Evolutionary conservation across 1,284 basidiomycete genomes (phyloP), one percentile per base, ranked within the genome.

Genomic region (Rhodotorula sp.): DNA sequence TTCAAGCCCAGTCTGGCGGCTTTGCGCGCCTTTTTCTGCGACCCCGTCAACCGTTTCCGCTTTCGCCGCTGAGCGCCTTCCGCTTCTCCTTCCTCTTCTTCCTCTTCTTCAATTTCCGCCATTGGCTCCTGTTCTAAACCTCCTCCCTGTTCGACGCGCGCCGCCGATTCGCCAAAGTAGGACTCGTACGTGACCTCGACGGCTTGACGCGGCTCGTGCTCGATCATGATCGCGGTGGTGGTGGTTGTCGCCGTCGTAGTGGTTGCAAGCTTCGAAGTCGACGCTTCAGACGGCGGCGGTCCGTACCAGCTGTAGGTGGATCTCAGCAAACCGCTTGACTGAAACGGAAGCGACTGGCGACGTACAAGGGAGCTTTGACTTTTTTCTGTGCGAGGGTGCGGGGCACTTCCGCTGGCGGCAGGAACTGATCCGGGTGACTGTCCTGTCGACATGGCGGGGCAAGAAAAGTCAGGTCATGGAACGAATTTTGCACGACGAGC

Each of bases 241-340:
- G 29, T 3, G 15, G 53, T n/a, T 6, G 29, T 7, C 5, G 44
- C 1, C 29, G 42, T 1, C 8, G 51, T 44, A 10, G 48, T n/a
- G 22, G 57, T 22, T n/a, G 54, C 54, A 5, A 61, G 33, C 18
- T 55, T 62, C 3, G 71, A 72, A 1, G 66, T 70, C 29, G 68
- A 68, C 4, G 69, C 69, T 26, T 55, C 61, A 1, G 57, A 46
- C 10, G 57, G 44, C 10, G 66, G 60, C 30, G 66, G 69, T 7
- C 73, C 73, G 57, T 73, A 70, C 73, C 73, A 75, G 33, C 73
- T 75, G 55, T 1, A n/a, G 48, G 45, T 20, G 53, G 8, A 33
- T 7, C 20, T 14, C 2, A 24, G 22, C 48, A 5, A 3, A 8
- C 26, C 15, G 6, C 20, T 24, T 3, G 29, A 18, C 1, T 8